phyloP scores from a whole-genome alignment of 495 filamentous ascomycete genomes.

The Podospora conica region DNA sequence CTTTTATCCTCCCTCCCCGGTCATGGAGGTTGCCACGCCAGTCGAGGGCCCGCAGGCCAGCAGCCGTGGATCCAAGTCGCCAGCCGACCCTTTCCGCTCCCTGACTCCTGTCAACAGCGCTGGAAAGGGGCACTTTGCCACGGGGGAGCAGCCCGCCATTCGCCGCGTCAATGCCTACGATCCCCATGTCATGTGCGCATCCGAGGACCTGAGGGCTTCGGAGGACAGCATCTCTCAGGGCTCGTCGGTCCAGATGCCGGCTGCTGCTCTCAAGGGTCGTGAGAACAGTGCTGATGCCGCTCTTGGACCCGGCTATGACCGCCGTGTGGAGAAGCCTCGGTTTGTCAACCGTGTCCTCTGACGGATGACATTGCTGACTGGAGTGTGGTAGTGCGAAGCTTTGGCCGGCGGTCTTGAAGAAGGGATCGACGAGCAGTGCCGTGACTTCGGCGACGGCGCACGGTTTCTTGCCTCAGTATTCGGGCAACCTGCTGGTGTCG shows the following conservation, averaged over 20 bases:
- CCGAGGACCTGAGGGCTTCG: constrained; percentile 8
- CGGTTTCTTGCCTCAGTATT: constrained; percentile 41
- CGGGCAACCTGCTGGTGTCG: constrained; percentile 27
- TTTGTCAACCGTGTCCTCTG: constrained; percentile 9
- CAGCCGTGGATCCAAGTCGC: constrained; percentile 23
- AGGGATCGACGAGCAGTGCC: constrained; percentile 36
- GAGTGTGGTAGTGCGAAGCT: constrained; percentile 24
- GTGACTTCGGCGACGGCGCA: constrained; percentile 43
- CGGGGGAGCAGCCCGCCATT: constrained; percentile 17
- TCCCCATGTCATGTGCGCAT: constrained; percentile 16
- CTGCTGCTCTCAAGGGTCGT: constrained; percentile 3
- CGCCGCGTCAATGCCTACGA: constrained; percentile 18
- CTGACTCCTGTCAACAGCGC: constrained; percentile 22
- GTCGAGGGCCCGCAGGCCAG: constrained; percentile 10
- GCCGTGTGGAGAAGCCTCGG: constrained; percentile 21
- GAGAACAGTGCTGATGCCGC: constrained; percentile 18
- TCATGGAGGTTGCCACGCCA: constrained; percentile 25
- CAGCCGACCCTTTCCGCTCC: constrained; percentile 34
- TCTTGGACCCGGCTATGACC: constrained; percentile 17
- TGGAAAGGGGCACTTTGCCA: constrained; percentile 14
- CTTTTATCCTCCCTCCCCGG: constrained; percentile 49
- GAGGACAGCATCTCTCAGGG: background rate
- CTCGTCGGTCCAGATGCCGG: background rate
- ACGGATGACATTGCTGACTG: constrained; percentile 3
- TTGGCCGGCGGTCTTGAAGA: constrained; percentile 41